Conservation (phyloP, 2,329 filamentous ascomycete species). For the Cladophialophora psammophila region DNA sequence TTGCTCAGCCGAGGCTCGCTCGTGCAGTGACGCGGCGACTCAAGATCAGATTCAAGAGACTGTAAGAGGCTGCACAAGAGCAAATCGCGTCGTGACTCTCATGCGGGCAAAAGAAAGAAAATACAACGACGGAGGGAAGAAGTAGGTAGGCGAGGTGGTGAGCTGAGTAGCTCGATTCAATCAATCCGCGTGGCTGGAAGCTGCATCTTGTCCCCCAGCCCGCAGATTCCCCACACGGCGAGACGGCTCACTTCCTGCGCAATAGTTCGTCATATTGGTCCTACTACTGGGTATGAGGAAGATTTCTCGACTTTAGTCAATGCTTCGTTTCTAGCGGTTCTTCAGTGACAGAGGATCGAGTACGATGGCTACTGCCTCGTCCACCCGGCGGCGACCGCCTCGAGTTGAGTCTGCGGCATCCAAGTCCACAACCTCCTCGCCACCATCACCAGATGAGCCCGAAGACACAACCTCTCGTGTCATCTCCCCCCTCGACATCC, state of each 20-base stretch:
- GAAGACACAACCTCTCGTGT: constrained; percentile 38
- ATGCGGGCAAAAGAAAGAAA: neutral
- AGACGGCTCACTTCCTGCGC: neutral
- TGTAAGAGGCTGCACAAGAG: neutral
- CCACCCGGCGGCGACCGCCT: constrained; percentile 24
- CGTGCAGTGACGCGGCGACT: neutral
- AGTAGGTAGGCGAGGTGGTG: constrained; percentile 3
- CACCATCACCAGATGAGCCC: constrained; percentile 21
- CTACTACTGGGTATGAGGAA: no score
- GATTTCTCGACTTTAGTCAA: neutral
- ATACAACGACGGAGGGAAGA: constrained; percentile 3
- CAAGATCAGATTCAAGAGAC: neutral
- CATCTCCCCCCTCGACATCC: constrained; percentile 66
- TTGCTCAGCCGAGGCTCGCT: constrained; percentile 24
- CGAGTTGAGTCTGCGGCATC: constrained; percentile 11
- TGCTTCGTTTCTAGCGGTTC: neutral
- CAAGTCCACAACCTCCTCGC: neutral
- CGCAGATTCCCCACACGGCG: constrained; percentile 21
- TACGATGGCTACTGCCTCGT: constrained; percentile 25
- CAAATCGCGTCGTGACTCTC: neutral
- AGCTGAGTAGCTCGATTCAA: constrained; percentile 11
- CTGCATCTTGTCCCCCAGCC: constrained; percentile 21
- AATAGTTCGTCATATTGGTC: neutral
- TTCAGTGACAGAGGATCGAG: neutral
- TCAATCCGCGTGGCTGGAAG: constrained; percentile 31